These are phyloP conservation scores for Colletotrichum horii DNA, from an alignment of 2,329 filamentous ascomycete species.

Conservation along the genomic window DNA sequence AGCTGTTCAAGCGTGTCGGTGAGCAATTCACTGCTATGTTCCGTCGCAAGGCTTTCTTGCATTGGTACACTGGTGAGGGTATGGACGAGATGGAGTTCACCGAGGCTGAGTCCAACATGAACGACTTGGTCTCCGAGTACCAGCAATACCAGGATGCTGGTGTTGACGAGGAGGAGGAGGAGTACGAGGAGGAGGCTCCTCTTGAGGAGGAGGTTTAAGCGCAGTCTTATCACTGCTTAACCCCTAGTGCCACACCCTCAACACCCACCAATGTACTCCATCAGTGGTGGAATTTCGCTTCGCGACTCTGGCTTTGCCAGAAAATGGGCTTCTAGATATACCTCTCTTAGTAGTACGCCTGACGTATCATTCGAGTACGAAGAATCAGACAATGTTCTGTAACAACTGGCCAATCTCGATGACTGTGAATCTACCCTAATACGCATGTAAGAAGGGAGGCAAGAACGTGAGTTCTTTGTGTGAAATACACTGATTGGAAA, in stretches of 20 bases:
- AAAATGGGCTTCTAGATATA: conserved; percentile 45
- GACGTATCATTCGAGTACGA: conserved; percentile 35
- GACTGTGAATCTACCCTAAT: not conserved
- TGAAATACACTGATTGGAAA: not conserved
- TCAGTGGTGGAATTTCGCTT: conserved; percentile 26
- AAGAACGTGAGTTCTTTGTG: not conserved
- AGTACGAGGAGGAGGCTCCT: conserved; percentile 86
- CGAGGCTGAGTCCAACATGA: conserved; percentile 99
- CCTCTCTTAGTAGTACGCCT: conserved; percentile 38
- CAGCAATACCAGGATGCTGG: conserved; percentile 99
- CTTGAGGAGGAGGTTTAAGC: conserved; percentile 71
- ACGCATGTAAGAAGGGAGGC: not conserved
- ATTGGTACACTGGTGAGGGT: conserved; percentile 99
- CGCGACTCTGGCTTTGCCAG: conserved; percentile 26
- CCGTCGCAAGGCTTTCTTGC: conserved; percentile 99
- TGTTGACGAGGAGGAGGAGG: conserved; percentile 96
- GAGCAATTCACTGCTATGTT: conserved; percentile 99
- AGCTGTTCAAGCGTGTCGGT: conserved; percentile 99
- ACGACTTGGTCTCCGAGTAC: conserved; percentile 99
- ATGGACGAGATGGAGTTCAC: conserved; percentile 99
- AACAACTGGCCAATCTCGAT: not conserved
- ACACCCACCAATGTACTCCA: not conserved
- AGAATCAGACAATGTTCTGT: conserved; percentile 28
- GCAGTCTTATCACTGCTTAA: not conserved
- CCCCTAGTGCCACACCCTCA: not conserved